Base-by-base conservation (phyloP, 164 flowering plant species). In the Nymphaea thermarum region DNA sequence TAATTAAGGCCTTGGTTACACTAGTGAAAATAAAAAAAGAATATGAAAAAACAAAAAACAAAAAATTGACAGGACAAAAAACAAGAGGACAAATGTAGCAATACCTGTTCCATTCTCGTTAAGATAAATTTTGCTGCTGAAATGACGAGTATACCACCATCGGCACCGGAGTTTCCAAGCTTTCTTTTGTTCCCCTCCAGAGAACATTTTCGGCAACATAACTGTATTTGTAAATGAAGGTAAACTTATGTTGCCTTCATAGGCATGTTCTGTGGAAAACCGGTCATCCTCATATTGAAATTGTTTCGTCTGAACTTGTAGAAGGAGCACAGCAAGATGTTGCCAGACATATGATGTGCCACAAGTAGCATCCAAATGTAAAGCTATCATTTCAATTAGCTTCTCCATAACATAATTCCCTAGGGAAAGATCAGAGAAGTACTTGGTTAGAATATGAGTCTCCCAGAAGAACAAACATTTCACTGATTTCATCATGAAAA, bases 131-230 rank as follows among this genome's bases (percentile, higher is more conserved):
- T 57, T 74, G 65, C 69, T 64, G 76, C 85, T 74, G 77, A 87
- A 93, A 72, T 91, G 96, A 59, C 85, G 88, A 3, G 65, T 77
- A 74, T 76, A 44, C 96, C 98, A 91, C 91, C 90, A 93, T 71
- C 75, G 76, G 75, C 90, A 80, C 59, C 93, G 90, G 8, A 82
- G 68, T 63, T 57, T 80, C 97, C 98, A 91, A 43, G 42, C 60
- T 65, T 70, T 79, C 61, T 85, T 69, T 6, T 76, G 80, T 64
- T 71, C 70, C 1, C 77, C 76, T 59, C 77, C 77, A 8, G 69
- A 68, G 66, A 91, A 83, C 57, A 71, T n/a, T 59, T 42, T 72
- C 3, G 89, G 87, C 62, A 70, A 69, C 62, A 41, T 67, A 61
- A 43, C 72, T 44, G 64, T 62, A 65, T 65, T 44, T 53, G 42